These are phyloP conservation scores for Coemansia pectinata DNA, from an alignment of 192 early-diverging fungal genomes.

Conservation along the genomic window DNA sequence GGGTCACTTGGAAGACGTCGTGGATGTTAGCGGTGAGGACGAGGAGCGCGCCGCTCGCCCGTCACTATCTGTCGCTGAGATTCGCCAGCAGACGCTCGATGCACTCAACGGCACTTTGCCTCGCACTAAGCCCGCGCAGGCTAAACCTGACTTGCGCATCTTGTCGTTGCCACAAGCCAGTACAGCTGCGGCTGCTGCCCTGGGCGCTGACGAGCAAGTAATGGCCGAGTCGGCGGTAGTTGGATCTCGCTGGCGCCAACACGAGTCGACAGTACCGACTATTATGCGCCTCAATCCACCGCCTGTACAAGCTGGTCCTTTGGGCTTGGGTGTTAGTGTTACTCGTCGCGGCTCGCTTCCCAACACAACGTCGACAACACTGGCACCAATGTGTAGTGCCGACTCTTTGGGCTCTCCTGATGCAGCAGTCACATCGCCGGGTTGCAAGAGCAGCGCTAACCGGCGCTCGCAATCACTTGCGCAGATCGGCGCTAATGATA, in stretches of 20 bases:
- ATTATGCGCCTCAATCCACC: slow-evolving; percentile 9
- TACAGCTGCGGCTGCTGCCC: neutral
- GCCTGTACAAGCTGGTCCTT: neutral
- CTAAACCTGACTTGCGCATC: neutral
- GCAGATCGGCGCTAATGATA: neutral
- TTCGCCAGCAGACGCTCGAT: slow-evolving; percentile 51
- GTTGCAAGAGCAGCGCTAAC: neutral
- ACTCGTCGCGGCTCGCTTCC: slow-evolving; percentile 2
- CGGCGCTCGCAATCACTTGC: neutral
- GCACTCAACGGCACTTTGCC: slow-evolving; percentile 41
- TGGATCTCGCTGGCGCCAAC: neutral
- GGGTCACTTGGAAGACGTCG: slow-evolving; percentile 29
- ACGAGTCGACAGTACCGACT: neutral
- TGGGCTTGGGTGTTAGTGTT: slow-evolving; percentile 28
- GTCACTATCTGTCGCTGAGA: slow-evolving; percentile 33
- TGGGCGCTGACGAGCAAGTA: neutral
- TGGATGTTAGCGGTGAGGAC: slow-evolving; percentile 47
- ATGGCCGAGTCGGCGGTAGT: neutral
- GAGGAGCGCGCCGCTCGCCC: slow-evolving; percentile 29
- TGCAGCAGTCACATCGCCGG: neutral
- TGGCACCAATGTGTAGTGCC: neutral
- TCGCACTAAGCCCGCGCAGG: neutral
- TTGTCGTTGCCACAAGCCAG: slow-evolving; percentile 7
- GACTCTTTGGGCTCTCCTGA: neutral
- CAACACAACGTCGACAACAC: neutral